Conservation (phyloP, 306 rosid species). For the Dalbergia cultrata region DNA sequence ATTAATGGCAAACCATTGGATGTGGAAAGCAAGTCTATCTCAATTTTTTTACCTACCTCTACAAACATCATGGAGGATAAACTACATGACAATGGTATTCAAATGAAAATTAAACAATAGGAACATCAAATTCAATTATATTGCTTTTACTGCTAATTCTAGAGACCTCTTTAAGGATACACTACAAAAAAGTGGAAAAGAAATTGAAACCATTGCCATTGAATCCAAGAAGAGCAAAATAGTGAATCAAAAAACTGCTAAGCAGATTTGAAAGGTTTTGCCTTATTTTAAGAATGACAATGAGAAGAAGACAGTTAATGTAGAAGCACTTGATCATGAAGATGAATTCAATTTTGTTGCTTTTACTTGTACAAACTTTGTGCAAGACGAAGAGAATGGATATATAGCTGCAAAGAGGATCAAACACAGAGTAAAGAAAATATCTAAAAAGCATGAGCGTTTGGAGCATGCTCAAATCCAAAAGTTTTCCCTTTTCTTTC, state of each 20-base stretch:
- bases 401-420: not conserved
- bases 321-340: not conserved
- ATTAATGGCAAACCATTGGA: not conserved
- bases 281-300: constrained; percentile 17
- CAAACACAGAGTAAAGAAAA: constrained; percentile 11
- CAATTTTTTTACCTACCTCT: not conserved
- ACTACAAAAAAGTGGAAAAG: not conserved
- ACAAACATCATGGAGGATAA: constrained; percentile 13
- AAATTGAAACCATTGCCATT: not conserved
- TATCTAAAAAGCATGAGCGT: too few relatives aligned
- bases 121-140: not conserved
- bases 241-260: not conserved
- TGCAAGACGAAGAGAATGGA: not conserved
- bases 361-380: not conserved
- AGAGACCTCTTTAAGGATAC: not conserved
- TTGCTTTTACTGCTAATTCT: not conserved
- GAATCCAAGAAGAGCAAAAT: not conserved
- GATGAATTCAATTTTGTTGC: not conserved
- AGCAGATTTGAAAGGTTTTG: constrained; percentile 30
- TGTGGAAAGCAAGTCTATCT: not conserved
- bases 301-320: constrained; percentile 1
- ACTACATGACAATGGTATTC: not conserved
- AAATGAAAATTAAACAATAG: not conserved
- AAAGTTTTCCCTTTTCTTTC: constrained; percentile 20
- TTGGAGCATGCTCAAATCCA: not conserved